Percentiles rank a stretch among this genome's conserved stretches.
Evolutionary conservation across 2,329 filamentous ascomycete genomes (phyloP).

Genomic region (Botrytis pseudocinerea): DNA sequence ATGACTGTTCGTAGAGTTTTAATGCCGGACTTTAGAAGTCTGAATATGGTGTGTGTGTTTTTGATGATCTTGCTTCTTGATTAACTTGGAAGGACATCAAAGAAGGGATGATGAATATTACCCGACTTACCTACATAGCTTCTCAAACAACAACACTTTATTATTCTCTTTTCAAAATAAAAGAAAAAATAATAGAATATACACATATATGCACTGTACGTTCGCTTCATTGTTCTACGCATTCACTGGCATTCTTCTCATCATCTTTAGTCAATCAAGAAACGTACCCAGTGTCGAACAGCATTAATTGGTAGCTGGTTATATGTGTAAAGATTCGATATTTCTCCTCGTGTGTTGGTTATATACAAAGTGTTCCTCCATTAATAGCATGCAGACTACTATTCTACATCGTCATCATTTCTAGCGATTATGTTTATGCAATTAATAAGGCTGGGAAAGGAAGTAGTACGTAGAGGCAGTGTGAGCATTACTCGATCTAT

Average conservation of each 20-base stretch:
- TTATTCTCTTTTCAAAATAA: neutral
- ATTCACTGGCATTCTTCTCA: neutral
- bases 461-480: neutral
- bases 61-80: slow-evolving; percentile 4
- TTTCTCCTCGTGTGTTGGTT: neutral
- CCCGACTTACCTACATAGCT: neutral
- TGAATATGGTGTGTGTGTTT: neutral
- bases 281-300: neutral
- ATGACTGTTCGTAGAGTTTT: neutral
- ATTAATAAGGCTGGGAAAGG: neutral
- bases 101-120: neutral
- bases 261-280: neutral
- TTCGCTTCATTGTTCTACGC: neutral
- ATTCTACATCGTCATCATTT: neutral
- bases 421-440: neutral
- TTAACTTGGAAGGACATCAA: neutral
- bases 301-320: neutral
- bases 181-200: too few species aligned
- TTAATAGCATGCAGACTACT: neutral
- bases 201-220: neutral
- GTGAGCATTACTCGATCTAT: neutral
- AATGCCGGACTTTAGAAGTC: neutral
- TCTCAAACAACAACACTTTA: neutral
- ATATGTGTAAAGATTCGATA: neutral
- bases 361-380: neutral